Base-by-base conservation (phyloP, 2,329 filamentous ascomycete species). In the Rutstroemia sp. region DNA sequence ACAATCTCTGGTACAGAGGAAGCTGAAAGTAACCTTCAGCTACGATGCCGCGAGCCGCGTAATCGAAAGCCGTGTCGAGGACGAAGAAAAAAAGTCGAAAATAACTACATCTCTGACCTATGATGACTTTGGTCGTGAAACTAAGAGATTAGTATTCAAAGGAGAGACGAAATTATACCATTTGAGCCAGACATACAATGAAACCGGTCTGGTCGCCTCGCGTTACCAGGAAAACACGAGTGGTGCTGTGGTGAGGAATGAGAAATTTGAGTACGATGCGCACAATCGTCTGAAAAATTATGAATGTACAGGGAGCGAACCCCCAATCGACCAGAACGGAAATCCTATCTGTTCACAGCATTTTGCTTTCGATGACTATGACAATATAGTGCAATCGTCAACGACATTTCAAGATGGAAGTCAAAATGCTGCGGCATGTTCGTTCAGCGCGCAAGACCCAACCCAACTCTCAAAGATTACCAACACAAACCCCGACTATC, bases 261-360 rank as follows among this genome's bases (percentile, higher is more conserved):
- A 54, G 23, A 40, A 19, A 6, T 54, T 54, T 16, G 51, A 54
- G 39, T 54, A 54, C 21, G 51, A 54, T 12, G n/a, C 30, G 10
- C 44, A 54, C 17, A 54, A 54, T 10, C 51, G 34, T n/a, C 51
- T 54, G 23, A 34, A 40, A n/a, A 48, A 42, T 6, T 54, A 54
- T 17, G 21, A 40, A 42, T 48, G 51, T 19, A 21, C 27, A n/a
- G 51, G 51, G 40, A 48, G 4, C 17, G 16, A 54, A 16, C n/a
- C 34, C 7, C 51, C 51, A 30, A 16, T 36, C 12, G 51, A 54
- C 23, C 7, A 42, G 12, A 0, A 10, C 12, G 51, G 51, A 21
- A 17, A 54, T 30, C 7, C 14, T 8, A 34, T 54, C 40, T 23
- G 4, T 21, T 39, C 30, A 6, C 51, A 54, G 16, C 10, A 17